Conservation (phyloP, 257 asterid species). For the Verbascum thapsus region DNA sequence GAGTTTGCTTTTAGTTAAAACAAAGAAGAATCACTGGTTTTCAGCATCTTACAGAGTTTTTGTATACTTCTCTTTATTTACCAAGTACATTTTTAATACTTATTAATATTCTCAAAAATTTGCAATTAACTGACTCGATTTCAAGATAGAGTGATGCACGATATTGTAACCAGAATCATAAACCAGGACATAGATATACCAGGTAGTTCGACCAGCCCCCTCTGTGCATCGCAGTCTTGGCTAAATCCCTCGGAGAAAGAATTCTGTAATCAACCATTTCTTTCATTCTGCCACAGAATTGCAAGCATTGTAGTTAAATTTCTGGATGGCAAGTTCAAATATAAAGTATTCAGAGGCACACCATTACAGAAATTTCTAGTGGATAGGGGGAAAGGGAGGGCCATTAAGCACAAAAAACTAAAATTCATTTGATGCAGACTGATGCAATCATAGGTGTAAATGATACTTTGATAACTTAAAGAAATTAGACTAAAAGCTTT, state of each 20-base stretch:
- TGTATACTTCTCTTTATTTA: background rate
- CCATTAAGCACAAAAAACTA: background rate
- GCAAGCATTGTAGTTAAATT: slow-evolving; percentile 9
- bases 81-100: background rate
- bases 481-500: background rate
- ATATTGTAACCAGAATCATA: slow-evolving; percentile 8
- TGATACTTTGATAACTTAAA: background rate
- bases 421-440: slow-evolving; percentile 23
- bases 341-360: background rate
- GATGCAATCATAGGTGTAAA: background rate
- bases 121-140: slow-evolving; percentile 15
- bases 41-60: background rate
- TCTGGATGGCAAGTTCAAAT: slow-evolving; percentile 25
- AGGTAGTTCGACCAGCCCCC: slow-evolving; percentile 88
- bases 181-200: slow-evolving; percentile 47
- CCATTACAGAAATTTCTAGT: background rate
- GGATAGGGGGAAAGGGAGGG: slow-evolving; percentile 1
- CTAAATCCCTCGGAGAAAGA: slow-evolving; percentile 73
- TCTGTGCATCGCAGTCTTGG: slow-evolving; percentile 70
- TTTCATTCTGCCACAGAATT: slow-evolving; percentile 44
- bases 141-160: background rate
- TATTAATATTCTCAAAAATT: slow-evolving; percentile 15
- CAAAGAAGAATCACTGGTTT: slow-evolving; percentile 19
- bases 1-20: slow-evolving; percentile 19
- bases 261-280: slow-evolving; percentile 72